Evolutionary conservation across 305 asterid genomes (phyloP).

Genomic region (Fraxinus nigra): DNA sequence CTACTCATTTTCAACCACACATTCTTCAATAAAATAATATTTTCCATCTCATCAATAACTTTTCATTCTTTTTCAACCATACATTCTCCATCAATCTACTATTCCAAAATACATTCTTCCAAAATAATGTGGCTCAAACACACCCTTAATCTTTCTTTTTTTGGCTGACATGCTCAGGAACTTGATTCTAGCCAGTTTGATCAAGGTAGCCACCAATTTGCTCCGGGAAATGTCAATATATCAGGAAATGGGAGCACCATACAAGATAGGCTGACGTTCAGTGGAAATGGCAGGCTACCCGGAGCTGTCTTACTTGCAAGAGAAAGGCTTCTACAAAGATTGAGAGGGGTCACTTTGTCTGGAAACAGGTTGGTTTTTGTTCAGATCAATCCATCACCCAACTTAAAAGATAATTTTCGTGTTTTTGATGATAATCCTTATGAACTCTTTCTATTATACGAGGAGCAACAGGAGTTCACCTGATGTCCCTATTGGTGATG

Average conservation of each 20-base stretch:
- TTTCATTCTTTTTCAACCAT: too few species aligned
- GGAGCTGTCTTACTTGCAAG: conserved; percentile 82
- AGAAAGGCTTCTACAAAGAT: conserved; percentile 81
- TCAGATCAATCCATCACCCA: too few species aligned
- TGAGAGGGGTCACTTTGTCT: conserved; percentile 68
- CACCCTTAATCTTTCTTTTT: not conserved
- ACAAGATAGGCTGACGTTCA: conserved; percentile 40
- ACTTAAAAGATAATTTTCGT: not conserved
- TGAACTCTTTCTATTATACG: not conserved
- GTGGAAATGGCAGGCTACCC: conserved; percentile 73
- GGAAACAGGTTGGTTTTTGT: conserved; percentile 50
- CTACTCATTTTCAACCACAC: too few species aligned
- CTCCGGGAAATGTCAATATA: conserved; percentile 29
- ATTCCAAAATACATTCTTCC: too few species aligned
- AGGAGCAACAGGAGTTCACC: conserved; percentile 29
- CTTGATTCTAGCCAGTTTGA: conserved; percentile 47
- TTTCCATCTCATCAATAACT: too few species aligned
- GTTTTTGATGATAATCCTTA: too few species aligned
- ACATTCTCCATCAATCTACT: too few species aligned
- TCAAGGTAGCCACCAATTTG: conserved; percentile 42
- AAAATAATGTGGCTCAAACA: too few species aligned
- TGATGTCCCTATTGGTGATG: conserved; percentile 36
- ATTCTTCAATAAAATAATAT: too few species aligned
- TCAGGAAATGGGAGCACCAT: conserved; percentile 30
- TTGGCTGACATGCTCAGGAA: conserved; percentile 44